These are phyloP conservation scores for Paecilomyces dactylethromorphus DNA, from an alignment of 2,329 filamentous ascomycete genomes.

Conservation along the genomic window DNA sequence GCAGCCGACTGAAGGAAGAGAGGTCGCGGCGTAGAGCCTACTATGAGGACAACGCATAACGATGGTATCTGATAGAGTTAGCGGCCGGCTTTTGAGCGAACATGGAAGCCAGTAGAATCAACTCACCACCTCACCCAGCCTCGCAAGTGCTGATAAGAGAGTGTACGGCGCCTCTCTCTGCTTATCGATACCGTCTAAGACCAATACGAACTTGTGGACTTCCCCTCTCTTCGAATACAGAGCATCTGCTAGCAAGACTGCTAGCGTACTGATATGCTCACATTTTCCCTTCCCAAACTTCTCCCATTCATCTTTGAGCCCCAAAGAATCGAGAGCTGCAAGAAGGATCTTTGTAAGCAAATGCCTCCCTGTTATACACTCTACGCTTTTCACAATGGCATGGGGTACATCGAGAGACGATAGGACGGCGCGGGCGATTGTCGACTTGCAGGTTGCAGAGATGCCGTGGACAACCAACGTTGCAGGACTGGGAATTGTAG, in stretches of 20 bases:
- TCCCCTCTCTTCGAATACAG: conserved; percentile 22
- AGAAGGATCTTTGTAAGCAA: conserved; percentile 41
- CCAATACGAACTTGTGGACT: conserved; percentile 63
- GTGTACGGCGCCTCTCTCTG: conserved; percentile 75
- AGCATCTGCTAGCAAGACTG: conserved; percentile 57
- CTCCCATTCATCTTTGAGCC: conserved; percentile 33
- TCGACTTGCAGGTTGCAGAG: conserved; percentile 79
- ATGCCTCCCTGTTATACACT: conserved; percentile 42
- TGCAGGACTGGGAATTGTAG: conserved; percentile 56
- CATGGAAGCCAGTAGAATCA: background rate
- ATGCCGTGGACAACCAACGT: conserved; percentile 78
- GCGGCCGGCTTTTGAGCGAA: conserved; percentile 3
- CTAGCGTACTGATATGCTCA: conserved; percentile 72
- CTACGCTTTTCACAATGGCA: conserved; percentile 36
- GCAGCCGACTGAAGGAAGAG: conserved; percentile 63
- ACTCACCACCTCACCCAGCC: conserved; percentile 72
- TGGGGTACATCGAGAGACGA: conserved; percentile 48
- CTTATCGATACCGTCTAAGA: conserved; percentile 81
- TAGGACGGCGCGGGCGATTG: conserved; percentile 60
- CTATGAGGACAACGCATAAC: conserved; percentile 70
- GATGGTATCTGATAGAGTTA: conserved; percentile 60
- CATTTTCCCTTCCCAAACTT: conserved; percentile 54
- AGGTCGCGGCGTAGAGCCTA: conserved; percentile 61
- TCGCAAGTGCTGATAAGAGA: conserved; percentile 70
- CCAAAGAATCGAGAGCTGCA: conserved; percentile 29